phyloP scores from a whole-genome alignment of 805 yeast species.

The Priceomyces castillae region DNA sequence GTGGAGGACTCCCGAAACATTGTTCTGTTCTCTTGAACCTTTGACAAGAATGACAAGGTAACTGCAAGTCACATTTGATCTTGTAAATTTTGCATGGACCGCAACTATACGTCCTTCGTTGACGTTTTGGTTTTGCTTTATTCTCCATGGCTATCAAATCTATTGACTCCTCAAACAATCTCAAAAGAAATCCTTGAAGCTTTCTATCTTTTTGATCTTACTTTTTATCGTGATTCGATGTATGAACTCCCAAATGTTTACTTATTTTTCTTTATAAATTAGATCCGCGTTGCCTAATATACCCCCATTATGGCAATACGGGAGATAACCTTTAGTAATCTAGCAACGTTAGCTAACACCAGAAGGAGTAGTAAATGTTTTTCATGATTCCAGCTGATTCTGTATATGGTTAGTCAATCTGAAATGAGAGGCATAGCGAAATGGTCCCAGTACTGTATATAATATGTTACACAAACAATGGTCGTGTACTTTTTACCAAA shows the following conservation, averaged over 20 bases:
- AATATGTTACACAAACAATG: neutral
- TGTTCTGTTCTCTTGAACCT: constrained; percentile 36
- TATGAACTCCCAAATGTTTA: too few species aligned
- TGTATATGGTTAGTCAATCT: too few species aligned
- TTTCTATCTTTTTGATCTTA: too few species aligned
- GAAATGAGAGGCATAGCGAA: neutral
- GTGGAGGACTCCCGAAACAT: constrained; percentile 41
- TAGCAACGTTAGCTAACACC: too few species aligned
- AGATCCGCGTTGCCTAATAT: too few species aligned
- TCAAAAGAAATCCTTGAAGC: neutral
- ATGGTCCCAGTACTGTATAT: neutral
- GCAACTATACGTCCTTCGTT: constrained; percentile 52
- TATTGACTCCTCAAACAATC: neutral
- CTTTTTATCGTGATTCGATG: too few species aligned
- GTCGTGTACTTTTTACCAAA: neutral
- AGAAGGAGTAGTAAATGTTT: too few species aligned
- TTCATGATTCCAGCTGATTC: too few species aligned
- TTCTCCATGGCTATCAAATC: neutral
- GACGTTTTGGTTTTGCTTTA: constrained; percentile 27
- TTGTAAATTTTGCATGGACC: constrained; percentile 55
- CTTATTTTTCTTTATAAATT: too few species aligned
- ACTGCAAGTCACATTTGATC: constrained; percentile 49
- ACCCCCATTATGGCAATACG: too few species aligned
- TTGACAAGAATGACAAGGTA: constrained; percentile 48
- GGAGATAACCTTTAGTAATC: too few species aligned